phyloP scores from a whole-genome alignment of 2,329 filamentous ascomycete species.

The Kalmusia sp. region DNA sequence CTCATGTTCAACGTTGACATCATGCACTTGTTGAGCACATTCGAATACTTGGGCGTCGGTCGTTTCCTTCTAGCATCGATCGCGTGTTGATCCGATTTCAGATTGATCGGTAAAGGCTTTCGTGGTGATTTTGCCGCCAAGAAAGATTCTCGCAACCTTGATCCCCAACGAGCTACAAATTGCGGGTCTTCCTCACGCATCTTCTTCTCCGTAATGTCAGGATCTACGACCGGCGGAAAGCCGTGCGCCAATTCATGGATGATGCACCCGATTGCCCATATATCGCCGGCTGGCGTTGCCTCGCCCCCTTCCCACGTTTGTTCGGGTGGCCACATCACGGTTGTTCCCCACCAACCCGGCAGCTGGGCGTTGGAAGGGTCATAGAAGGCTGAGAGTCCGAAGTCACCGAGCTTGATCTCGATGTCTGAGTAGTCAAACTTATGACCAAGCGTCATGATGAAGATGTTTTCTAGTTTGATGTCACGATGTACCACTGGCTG shows the following conservation, averaged over 20 bases:
- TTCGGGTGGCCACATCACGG: slow-evolving; percentile 28
- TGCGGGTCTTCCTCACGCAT: neutral
- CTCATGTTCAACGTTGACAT: slow-evolving; percentile 19
- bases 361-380: slow-evolving; percentile 33
- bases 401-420: slow-evolving; percentile 72
- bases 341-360: slow-evolving; percentile 16
- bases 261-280: slow-evolving; percentile 34
- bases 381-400: slow-evolving; percentile 69
- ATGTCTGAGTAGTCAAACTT: slow-evolving; percentile 18
- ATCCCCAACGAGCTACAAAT: slow-evolving; percentile 6
- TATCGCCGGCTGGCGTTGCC: slow-evolving; percentile 22
- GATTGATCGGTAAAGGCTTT: slow-evolving; percentile 20
- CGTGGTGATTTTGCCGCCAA: slow-evolving; percentile 18
- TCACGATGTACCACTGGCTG: slow-evolving; percentile 94
- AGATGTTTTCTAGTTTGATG: slow-evolving; percentile 93
- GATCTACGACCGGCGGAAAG: slow-evolving; percentile 21
- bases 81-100: slow-evolving; percentile 3
- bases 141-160: slow-evolving; percentile 7
- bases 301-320: slow-evolving; percentile 21
- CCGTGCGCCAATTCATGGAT: slow-evolving; percentile 30
- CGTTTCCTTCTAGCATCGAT: slow-evolving; percentile 3
- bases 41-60: slow-evolving; percentile 22
- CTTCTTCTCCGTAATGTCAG: neutral
- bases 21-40: slow-evolving; percentile 24
- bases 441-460: slow-evolving; percentile 57